phyloP scores from a whole-genome alignment of 2,329 filamentous ascomycete genomes.

The Chaetothyriales sp. region DNA sequence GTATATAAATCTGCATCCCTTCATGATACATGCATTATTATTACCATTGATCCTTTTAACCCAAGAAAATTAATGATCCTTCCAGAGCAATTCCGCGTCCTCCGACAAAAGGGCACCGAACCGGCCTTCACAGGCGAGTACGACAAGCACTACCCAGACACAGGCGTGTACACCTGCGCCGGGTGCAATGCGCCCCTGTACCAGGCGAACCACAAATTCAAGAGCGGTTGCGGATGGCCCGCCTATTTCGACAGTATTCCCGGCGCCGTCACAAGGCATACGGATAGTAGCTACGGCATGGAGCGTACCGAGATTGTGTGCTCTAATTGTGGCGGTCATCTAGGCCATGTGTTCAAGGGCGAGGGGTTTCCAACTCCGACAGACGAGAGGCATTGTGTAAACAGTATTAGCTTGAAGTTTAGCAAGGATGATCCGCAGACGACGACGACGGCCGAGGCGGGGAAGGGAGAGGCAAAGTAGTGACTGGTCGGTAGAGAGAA shows the following conservation, averaged over 20 bases:
- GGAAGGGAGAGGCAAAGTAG: conserved; percentile 13
- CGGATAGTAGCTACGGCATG: conserved; percentile 69
- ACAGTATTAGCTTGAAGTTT: conserved; percentile 82
- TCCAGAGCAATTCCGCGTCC: conserved; percentile 84
- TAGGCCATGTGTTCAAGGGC: conserved; percentile 86
- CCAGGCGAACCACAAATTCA: conserved; percentile 88
- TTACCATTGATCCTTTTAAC: not conserved
- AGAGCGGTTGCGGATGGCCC: conserved; percentile 92
- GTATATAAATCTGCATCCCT: conserved; percentile 21
- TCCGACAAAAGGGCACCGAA: conserved; percentile 88
- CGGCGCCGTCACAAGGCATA: conserved; percentile 71
- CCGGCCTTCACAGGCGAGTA: conserved; percentile 64
- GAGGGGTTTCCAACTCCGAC: conserved; percentile 75
- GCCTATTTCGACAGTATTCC: conserved; percentile 95
- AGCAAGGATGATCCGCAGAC: conserved; percentile 43
- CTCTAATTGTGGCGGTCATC: conserved; percentile 80
- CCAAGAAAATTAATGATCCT: not conserved
- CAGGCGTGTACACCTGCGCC: conserved; percentile 75
- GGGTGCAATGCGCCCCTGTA: conserved; percentile 81
- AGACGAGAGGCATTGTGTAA: conserved; percentile 94
- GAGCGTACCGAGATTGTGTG: conserved; percentile 84
- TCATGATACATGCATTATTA: not conserved
- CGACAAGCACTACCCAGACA: conserved; percentile 66
- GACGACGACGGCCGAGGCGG: conserved; percentile 1
- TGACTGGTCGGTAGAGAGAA: not conserved